These are phyloP conservation scores for Leccinum longicurvipes DNA, from an alignment of 768 basidiomycete species.

Conservation along the genomic window DNA sequence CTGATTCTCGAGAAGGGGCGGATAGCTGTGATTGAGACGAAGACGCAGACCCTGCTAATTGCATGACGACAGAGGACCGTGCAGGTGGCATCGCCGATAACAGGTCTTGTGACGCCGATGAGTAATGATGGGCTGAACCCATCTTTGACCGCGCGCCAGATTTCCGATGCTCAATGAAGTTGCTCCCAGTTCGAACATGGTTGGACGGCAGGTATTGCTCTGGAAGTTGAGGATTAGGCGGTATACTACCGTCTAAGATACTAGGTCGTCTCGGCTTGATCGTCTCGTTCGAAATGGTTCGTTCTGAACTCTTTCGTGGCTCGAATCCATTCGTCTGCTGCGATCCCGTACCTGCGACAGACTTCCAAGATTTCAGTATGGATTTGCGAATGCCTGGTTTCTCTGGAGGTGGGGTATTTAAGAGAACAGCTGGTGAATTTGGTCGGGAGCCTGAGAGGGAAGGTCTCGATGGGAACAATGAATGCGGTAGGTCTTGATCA, in stretches of 20 bases:
- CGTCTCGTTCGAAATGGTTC: slow-evolving; percentile 32
- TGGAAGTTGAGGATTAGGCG: slow-evolving; percentile 63
- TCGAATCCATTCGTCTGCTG: slow-evolving; percentile 31
- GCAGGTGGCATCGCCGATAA: slow-evolving; percentile 12
- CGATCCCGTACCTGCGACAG: slow-evolving; percentile 36
- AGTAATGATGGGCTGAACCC: slow-evolving; percentile 17
- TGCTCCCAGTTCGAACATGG: slow-evolving; percentile 32
- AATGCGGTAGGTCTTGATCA: slow-evolving; percentile 61
- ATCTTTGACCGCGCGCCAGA: slow-evolving; percentile 17
- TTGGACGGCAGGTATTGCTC: slow-evolving; percentile 41
- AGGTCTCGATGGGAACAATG: slow-evolving; percentile 36
- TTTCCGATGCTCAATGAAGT: slow-evolving; percentile 28
- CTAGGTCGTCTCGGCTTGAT: slow-evolving; percentile 46
- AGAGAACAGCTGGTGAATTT: slow-evolving; percentile 21
- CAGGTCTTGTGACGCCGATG: slow-evolving; percentile 32
- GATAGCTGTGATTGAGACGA: slow-evolving; percentile 28
- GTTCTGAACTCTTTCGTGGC: slow-evolving; percentile 39
- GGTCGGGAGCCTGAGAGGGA: slow-evolving; percentile 33
- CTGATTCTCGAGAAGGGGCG: slow-evolving; percentile 25
- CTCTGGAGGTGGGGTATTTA: slow-evolving; percentile 33
- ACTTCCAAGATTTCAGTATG: slow-evolving; percentile 66
- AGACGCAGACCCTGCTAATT: slow-evolving; percentile 23
- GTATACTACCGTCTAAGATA: slow-evolving; percentile 44
- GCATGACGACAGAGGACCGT: slow-evolving; percentile 15
- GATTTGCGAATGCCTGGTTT: slow-evolving; percentile 58